Evolutionary conservation across 2,329 filamentous ascomycete species (phyloP), one percentile per base, ranked within the genome.

Genomic region (Calonectria montana): DNA sequence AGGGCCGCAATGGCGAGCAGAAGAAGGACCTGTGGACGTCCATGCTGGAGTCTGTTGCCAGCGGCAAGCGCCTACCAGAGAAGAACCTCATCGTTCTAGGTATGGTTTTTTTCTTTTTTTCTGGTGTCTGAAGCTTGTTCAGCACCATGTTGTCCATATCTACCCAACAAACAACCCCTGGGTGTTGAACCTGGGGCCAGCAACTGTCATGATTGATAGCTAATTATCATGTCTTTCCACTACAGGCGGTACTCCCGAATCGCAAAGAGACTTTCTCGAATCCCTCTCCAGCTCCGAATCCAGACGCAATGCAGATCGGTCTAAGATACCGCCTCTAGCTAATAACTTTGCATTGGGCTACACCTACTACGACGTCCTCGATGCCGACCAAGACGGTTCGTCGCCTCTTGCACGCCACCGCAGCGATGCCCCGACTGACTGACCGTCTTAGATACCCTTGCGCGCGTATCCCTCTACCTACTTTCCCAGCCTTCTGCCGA

Each of bases 21-120:
- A 96, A 94, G 86, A 94, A 94, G 84, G 94, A 97, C 82, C 92
- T 98, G 84, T 98, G 96, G 96, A 96, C 94, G 73, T 95, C 94
- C 53, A 94, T 98, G 93, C 89, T 98, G 77, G 94, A 97, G 83
- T 93, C 91, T 65, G 96, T 97, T 77, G 95, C 96, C 78, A 97
- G 94, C 84, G 95, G 94, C 76, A 97, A 97, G 87, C 91, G 94
- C 77, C 86, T 98, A 79, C 94, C 95, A 7, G 95, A 98, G 85
- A 98, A 98, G 89, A 97, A 96, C 82, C 86, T 98, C 73, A 86
- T 98, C 48, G 92, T 98, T 25, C 86, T 98, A 81, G 95, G 94
- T 94, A 88, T 75, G 88, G 45, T 64, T 41, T 13, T 43, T n/a
- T n/a, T n/a, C n/a, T n/a, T n/a, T n/a, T n/a, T n/a, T n/a, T n/a